These are phyloP conservation scores for Oryza punctata DNA, from an alignment of 176 grass and related monocot species.

Conservation along the genomic window DNA sequence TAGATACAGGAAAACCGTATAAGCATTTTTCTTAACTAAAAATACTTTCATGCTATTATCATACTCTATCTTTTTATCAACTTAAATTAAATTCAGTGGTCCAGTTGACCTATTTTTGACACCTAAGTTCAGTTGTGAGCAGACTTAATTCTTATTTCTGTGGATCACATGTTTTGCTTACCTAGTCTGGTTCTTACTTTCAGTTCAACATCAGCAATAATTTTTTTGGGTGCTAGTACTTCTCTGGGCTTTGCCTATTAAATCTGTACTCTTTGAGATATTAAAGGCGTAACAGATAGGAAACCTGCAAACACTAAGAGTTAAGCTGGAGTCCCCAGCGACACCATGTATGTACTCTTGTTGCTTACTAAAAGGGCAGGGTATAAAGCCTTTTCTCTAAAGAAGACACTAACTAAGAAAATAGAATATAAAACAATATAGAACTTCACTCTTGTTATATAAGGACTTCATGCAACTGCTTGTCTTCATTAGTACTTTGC, in stretches of 20 bases:
- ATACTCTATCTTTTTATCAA: background rate
- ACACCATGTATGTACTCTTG: too few species aligned
- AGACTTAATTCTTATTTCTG: background rate
- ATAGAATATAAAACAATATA: background rate
- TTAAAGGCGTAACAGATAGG: background rate
- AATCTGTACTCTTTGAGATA: background rate
- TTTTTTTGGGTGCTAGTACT: background rate
- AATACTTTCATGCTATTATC: background rate
- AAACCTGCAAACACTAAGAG: background rate
- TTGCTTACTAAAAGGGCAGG: too few species aligned
- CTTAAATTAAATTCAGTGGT: background rate
- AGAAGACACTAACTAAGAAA: background rate
- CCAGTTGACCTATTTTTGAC: background rate
- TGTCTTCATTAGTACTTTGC: background rate
- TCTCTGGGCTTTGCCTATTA: background rate
- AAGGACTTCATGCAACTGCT: background rate
- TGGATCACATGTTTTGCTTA: background rate
- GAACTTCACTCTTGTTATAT: background rate
- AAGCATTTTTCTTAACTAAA: background rate
- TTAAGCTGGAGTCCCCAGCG: too few species aligned
- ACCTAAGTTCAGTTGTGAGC: background rate
- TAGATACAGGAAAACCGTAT: background rate
- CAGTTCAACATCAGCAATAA: slow-evolving; percentile 4
- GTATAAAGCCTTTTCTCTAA: too few species aligned
- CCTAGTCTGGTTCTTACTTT: slow-evolving; percentile 24